Conservation (phyloP, 2,329 filamentous ascomycete species). For the Thielaviopsis populi region DNA sequence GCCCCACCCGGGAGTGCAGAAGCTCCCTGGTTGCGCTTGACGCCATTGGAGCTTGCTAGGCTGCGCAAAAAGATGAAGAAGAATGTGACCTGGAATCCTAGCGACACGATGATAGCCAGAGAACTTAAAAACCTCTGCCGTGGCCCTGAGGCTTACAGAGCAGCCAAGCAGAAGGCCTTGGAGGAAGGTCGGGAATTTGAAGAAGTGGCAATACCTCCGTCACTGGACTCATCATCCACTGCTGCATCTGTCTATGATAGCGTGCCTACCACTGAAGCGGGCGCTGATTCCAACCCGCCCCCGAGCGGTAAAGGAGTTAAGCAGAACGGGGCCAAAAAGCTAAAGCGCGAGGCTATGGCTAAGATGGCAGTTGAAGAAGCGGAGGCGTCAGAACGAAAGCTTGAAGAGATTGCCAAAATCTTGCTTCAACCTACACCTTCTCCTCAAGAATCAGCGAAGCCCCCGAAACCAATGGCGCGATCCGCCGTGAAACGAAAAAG, state of each 20-base stretch:
- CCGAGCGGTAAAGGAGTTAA: conserved; percentile 62
- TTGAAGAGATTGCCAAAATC: conserved; percentile 33
- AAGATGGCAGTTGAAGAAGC: conserved; percentile 48
- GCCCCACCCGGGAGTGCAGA: conserved; percentile 37
- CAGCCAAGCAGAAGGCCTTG: conserved; percentile 49
- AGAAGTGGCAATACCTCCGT: conserved; percentile 10
- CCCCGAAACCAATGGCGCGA: neutral
- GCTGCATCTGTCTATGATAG: conserved; percentile 36
- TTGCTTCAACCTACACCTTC: conserved; percentile 4
- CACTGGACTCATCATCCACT: conserved; percentile 25
- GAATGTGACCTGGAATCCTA: conserved; percentile 72
- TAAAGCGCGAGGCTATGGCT: conserved; percentile 51
- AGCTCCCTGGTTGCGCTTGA: conserved; percentile 51
- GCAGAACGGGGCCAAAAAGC: conserved; percentile 61
- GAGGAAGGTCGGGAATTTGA: conserved; percentile 48
- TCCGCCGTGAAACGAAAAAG: conserved; percentile 10
- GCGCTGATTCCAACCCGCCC: conserved; percentile 44
- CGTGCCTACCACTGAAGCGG: conserved; percentile 40
- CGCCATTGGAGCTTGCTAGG: conserved; percentile 48
- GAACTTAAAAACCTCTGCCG: conserved; percentile 59
- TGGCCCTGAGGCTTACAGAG: conserved; percentile 45
- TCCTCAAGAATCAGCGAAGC: neutral
- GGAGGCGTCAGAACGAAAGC: conserved; percentile 40
- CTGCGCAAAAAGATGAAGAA: conserved; percentile 82
- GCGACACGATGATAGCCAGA: conserved; percentile 70